phyloP scores from a whole-genome alignment of 73 alveolate genomes.

The Chromera velia region DNA sequence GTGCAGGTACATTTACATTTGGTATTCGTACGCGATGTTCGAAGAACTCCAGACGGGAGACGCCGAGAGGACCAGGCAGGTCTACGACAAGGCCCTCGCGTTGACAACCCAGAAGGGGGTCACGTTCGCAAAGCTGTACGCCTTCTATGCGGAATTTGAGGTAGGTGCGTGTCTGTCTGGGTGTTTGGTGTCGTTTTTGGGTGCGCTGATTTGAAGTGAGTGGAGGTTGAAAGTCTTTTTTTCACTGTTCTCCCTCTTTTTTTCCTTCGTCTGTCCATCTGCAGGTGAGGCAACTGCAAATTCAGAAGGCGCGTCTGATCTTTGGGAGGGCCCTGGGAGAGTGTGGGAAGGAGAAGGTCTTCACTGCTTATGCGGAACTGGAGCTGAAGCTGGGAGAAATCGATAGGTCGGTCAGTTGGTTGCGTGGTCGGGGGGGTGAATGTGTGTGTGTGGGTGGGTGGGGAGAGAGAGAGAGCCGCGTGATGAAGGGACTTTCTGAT shows the following conservation, averaged over 20 bases:
- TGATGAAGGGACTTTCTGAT: too few relatives aligned
- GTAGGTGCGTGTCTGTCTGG: too few relatives aligned
- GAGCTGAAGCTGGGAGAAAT: not conserved
- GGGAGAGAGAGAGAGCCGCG: too few relatives aligned
- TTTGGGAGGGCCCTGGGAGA: not conserved
- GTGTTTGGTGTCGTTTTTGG: too few relatives aligned
- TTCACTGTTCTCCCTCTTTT: too few relatives aligned
- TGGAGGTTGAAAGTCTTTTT: too few relatives aligned
- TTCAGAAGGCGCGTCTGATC: not conserved
- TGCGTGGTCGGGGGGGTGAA: too few relatives aligned
- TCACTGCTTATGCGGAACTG: not conserved
- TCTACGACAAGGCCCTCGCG: not conserved
- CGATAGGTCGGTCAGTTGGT: too few relatives aligned
- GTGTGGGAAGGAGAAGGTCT: not conserved
- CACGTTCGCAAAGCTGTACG: not conserved
- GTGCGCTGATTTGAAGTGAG: too few relatives aligned
- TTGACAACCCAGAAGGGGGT: not conserved
- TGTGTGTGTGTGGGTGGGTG: too few relatives aligned
- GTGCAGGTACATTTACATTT: constrained; percentile 22
- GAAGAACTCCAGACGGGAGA: not conserved
- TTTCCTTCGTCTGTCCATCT: not conserved
- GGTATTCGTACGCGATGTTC: constrained; percentile 21
- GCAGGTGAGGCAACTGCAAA: not conserved
- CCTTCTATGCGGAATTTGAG: not conserved
- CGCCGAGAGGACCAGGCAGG: not conserved